phyloP scores from a whole-genome alignment of 495 filamentous ascomycete species.

The Barbatosphaeria neglecta region DNA sequence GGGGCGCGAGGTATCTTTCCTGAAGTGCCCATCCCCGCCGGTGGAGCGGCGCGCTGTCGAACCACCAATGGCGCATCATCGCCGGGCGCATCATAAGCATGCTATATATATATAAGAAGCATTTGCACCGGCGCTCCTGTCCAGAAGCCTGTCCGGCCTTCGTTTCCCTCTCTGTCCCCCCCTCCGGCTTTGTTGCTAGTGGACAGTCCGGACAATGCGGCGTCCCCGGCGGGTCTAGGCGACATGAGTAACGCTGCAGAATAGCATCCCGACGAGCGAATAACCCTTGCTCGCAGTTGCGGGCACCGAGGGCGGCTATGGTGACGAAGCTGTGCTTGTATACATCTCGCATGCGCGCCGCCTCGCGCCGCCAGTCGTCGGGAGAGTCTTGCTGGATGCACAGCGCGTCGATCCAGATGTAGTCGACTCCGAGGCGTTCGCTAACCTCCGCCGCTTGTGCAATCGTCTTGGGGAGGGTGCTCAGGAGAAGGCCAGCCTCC shows the following conservation, averaged over 20 bases:
- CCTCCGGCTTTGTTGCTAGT: too few species aligned
- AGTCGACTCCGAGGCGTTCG: neutral
- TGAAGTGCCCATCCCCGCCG: constrained; percentile 18
- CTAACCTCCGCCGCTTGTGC: neutral
- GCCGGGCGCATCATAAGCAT: constrained; percentile 1
- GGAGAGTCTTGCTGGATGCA: constrained; percentile 20
- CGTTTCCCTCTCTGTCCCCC: too few species aligned
- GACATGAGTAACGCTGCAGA: constrained; percentile 5
- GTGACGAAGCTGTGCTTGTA: constrained; percentile 16
- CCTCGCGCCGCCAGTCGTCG: constrained; percentile 15
- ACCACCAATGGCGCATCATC: constrained; percentile 1
- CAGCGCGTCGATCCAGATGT: constrained; percentile 21
- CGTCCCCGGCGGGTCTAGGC: neutral
- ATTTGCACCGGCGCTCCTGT: too few species aligned
- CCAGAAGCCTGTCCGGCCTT: too few species aligned
- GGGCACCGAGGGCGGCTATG: constrained; percentile 16
- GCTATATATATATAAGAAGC: too few species aligned
- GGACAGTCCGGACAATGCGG: neutral
- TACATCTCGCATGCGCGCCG: constrained; percentile 16
- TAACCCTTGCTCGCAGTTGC: constrained; percentile 12
- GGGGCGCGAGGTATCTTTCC: constrained; percentile 15
- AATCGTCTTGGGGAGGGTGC: neutral
- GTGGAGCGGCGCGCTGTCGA: constrained; percentile 12
- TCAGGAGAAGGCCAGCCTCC: neutral
- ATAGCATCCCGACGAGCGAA: neutral